Percentiles rank a stretch among this genome's conserved stretches.
Evolutionary conservation across 192 early-diverging fungal species (phyloP).

Genomic region (Coemansia sp.): DNA sequence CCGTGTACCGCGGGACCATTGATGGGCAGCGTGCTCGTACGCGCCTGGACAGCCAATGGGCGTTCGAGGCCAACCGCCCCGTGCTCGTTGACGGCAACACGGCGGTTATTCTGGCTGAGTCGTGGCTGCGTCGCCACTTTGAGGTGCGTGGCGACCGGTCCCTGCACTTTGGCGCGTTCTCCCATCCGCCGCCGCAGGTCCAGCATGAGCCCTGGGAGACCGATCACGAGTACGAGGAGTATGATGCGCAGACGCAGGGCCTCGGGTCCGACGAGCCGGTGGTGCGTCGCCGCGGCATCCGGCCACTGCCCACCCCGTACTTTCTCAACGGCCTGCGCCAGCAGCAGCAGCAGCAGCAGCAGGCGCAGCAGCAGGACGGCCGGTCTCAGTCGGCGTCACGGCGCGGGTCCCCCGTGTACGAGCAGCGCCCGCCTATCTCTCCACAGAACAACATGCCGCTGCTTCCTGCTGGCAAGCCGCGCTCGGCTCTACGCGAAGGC

Average conservation of each 20-base stretch:
- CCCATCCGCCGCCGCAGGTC: slow-evolving; percentile 16
- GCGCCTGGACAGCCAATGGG: slow-evolving; percentile 35
- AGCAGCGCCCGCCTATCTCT: slow-evolving; percentile 11
- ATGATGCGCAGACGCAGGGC: neutral
- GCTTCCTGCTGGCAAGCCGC: neutral
- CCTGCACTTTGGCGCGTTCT: slow-evolving; percentile 43
- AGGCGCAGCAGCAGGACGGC: neutral
- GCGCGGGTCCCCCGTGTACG: slow-evolving; percentile 25
- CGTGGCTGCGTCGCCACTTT: slow-evolving; percentile 48
- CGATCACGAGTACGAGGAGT: slow-evolving; percentile 33
- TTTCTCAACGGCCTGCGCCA: slow-evolving; percentile 40
- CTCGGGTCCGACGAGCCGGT: slow-evolving; percentile 3
- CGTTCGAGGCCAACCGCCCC: slow-evolving; percentile 39
- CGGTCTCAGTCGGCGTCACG: slow-evolving; percentile 22
- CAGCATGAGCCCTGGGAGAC: slow-evolving; percentile 48
- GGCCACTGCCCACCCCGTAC: slow-evolving; percentile 38
- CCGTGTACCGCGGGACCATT: slow-evolving; percentile 46
- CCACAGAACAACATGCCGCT: neutral
- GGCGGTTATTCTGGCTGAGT: slow-evolving; percentile 42
- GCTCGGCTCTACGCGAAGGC: slow-evolving; percentile 15
- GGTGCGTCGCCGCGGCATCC: slow-evolving; percentile 19
- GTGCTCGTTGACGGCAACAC: slow-evolving; percentile 45
- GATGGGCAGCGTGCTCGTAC: slow-evolving; percentile 30
- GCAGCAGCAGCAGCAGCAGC: slow-evolving; percentile 3
- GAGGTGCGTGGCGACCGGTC: slow-evolving; percentile 48